Evolutionary conservation across 1,284 basidiomycete species (phyloP), one percentile per base, ranked within the genome.

Genomic region (Leccinum fallax): DNA sequence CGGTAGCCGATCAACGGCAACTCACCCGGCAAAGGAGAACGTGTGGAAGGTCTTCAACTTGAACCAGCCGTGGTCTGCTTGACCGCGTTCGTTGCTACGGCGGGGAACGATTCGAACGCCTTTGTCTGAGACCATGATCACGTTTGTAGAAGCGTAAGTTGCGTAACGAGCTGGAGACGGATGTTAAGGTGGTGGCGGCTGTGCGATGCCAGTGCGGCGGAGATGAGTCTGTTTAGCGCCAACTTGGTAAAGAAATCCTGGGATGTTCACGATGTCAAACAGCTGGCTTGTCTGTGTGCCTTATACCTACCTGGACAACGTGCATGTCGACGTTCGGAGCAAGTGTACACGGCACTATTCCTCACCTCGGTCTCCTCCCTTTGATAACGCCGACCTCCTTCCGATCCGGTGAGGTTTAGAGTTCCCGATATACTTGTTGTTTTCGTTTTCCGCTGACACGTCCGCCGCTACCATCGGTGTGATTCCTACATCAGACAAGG

Each of bases 31-130:
- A 71, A 96, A 95, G 8, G 87, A 86, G 74, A 94, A 95, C 0
- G 93, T 91, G 68, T 94, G 92, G 81, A 94, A 94, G 0, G 90
- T 90, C 82, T 95, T 95, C 55, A 32, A 32, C 30, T 32, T 32
- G 30, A 98, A 80, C 95, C 95, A 98, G 24, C 87, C 87, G 69
- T 95, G 94, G 73, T 97, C 86, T 13, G 90, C 91, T 59, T 90
- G 78, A 8, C 93, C 94, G 49, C 94, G 83, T 54, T 89, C 85
- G 60, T 86, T 71, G 68, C 85, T 92, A 60, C 74, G 82, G 64
- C 91, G 85, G n/a, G 81, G 79, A 55, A 80, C 62, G 56, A 90
- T 80, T 63, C 81, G 80, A 67, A 86, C 53, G n/a, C 13, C 30
- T 38, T 63, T 64, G 56, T 30, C 54, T 2, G 62, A 58, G 16